Evolutionary conservation across 2,329 filamentous ascomycete genomes (phyloP).

Genomic region (Aspergillus spinulosporus): DNA sequence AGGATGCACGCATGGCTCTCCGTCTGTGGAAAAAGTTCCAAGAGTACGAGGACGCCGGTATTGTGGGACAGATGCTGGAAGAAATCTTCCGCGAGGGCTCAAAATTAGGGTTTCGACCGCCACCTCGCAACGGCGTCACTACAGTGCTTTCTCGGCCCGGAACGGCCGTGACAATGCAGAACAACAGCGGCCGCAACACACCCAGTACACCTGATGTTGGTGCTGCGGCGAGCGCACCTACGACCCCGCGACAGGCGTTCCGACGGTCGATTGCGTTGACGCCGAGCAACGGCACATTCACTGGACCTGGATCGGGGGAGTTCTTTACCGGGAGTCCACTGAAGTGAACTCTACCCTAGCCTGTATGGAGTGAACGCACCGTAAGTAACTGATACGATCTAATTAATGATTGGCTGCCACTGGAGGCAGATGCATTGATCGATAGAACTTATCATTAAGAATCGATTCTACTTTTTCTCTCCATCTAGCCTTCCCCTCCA

Average conservation of each 20-base stretch:
- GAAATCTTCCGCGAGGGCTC: constrained; percentile 75
- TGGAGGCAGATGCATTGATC: not conserved
- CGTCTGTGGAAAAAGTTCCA: constrained; percentile 87
- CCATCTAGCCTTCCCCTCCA: not conserved
- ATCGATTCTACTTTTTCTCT: not conserved
- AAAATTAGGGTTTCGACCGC: constrained; percentile 60
- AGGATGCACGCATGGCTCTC: constrained; percentile 88
- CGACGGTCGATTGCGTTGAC: constrained; percentile 45
- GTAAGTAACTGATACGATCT: not conserved
- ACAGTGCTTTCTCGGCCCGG: constrained; percentile 40
- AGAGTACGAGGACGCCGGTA: constrained; percentile 83
- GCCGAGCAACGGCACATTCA: constrained; percentile 45
- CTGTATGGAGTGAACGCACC: not conserved
- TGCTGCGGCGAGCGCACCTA: constrained; percentile 35
- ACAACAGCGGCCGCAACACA: constrained; percentile 44
- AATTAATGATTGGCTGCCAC: not conserved
- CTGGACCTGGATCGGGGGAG: constrained; percentile 37
- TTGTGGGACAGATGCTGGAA: constrained; percentile 78
- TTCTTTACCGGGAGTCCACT: constrained; percentile 44
- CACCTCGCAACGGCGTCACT: constrained; percentile 41
- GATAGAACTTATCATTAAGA: not conserved
- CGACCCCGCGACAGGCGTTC: constrained; percentile 45
- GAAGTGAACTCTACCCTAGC: constrained; percentile 25
- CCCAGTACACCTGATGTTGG: constrained; percentile 41
- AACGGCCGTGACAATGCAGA: constrained; percentile 41